A percentile compares a stretch with the other conserved stretches of the same genome.
Evolutionary conservation across 164 flowering plant genomes (phyloP).

Genomic region (Cinnamomum chago): DNA sequence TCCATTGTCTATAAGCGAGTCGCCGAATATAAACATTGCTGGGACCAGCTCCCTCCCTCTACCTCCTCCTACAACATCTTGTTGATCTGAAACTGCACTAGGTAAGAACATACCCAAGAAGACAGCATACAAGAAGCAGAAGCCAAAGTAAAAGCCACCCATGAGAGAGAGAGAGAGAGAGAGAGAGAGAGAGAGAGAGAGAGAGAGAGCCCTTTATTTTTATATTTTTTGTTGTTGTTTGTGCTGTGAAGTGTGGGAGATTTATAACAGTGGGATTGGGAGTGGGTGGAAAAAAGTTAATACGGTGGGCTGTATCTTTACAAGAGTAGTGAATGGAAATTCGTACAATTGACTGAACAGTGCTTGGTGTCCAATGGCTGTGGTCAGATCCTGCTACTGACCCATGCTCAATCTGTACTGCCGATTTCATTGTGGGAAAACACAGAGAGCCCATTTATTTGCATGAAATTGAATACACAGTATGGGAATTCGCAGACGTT

Average conservation of each 20-base stretch:
- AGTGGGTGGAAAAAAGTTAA: background rate
- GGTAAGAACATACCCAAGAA: background rate
- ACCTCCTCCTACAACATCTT: background rate
- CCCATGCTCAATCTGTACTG: too few species aligned
- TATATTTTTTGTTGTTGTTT: too few species aligned
- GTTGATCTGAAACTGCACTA: background rate
- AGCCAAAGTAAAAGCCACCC: background rate
- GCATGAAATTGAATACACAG: too few species aligned
- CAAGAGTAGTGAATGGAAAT: background rate
- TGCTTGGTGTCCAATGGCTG: too few species aligned
- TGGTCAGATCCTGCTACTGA: too few species aligned
- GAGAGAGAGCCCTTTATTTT: background rate
- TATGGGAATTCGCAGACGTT: too few species aligned
- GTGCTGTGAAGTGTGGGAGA: background rate
- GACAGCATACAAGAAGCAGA: background rate
- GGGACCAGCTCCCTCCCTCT: constrained; percentile 39
- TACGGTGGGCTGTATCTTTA: background rate
- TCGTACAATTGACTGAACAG: too few species aligned
- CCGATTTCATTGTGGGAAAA: too few species aligned
- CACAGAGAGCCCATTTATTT: too few species aligned
- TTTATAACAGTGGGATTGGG: background rate
- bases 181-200: background rate
- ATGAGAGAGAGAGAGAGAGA: too few species aligned
- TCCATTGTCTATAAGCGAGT: constrained; percentile 74
- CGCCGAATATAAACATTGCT: constrained; percentile 70